Base-by-base conservation (phyloP, 495 filamentous ascomycete species). In the Annulohypoxylon maeteangense region DNA sequence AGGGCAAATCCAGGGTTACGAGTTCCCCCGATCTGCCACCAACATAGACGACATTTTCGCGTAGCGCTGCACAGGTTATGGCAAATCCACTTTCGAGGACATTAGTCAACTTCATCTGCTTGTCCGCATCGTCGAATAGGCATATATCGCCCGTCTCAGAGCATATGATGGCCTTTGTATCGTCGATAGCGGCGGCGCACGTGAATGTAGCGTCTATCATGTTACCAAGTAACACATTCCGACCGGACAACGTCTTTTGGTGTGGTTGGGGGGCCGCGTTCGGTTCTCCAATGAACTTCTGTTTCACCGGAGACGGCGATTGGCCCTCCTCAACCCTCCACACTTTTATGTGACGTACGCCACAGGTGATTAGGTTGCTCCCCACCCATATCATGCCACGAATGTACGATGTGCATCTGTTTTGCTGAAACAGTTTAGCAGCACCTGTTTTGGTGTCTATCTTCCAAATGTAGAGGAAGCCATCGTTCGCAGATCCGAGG, bases 401-500 rank as follows among this genome's bases (percentile, higher is more conserved):
- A 71, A 97, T 83, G 47, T 87, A 88, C 16, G 91, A 90, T 25
- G 93, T 98, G 81, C 95, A 98, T 78, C 95, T 94, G 76, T 97
- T 98, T 74, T 92, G 95, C 32, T 94, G 93, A 78, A 96, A 92
- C 42, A 99, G 82, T 74, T 85, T 93, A 20, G 93, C 91, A n/a
- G 89, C 85, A 7, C 95, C 95, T n/a, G 87, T 95, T 50, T 90
- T 90, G 23, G 90, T 77, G 68, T 94, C 93, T 67, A 98, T 88
- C 42, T 87, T 86, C 93, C 95, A 99, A 44, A 98, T 85, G 70
- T 95, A 94, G 25, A 99, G 85, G 76, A 97, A 98, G 7, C 95
- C 95, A 78, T 99, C 95, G 79, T 97, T 95, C 34, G 90, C 85
- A 18, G 90, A 88, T 25, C 95, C 95, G 27, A 99, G 85, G 6